Percentiles rank a stretch among this genome's conserved stretches.
Conservation (phyloP, 73 alveolate species). For the Durusdinium trenchii region DNA sequence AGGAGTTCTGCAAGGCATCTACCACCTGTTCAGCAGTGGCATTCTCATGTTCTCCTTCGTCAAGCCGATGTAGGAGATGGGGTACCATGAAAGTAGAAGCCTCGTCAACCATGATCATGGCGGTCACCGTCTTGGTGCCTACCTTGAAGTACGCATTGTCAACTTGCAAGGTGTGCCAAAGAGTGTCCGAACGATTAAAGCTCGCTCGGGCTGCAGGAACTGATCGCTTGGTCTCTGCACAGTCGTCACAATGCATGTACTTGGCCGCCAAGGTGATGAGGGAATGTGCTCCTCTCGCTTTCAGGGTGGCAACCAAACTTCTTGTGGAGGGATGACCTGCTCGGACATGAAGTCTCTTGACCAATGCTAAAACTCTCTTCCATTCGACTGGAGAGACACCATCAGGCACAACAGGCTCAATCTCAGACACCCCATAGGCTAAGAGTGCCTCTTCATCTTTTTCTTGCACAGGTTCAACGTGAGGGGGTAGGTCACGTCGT, state of each 20-base stretch:
- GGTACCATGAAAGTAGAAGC: background rate
- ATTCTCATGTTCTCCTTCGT: constrained; percentile 1
- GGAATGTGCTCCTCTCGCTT: background rate
- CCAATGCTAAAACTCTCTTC: background rate
- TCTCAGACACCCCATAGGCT: too few species aligned
- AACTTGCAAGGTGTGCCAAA: background rate
- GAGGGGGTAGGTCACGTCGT: too few species aligned
- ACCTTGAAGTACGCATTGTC: background rate
- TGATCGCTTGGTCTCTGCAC: background rate
- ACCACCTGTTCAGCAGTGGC: background rate
- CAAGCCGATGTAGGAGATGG: background rate
- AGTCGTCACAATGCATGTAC: background rate
- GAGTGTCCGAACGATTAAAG: background rate
- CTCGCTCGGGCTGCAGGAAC: background rate
- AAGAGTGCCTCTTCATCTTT: background rate
- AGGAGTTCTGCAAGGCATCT: background rate
- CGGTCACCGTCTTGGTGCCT: background rate
- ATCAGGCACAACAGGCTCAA: background rate
- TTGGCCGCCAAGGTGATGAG: background rate
- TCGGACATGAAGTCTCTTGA: background rate
- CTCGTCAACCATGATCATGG: constrained; percentile 21
- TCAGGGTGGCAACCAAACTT: background rate
- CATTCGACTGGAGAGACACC: background rate
- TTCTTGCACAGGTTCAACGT: background rate
- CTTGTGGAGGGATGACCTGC: background rate